Percentiles rank a stretch among this genome's conserved stretches.
Evolutionary conservation across 768 basidiomycete genomes (phyloP).

Genomic region (Rossbeevera mucosa): DNA sequence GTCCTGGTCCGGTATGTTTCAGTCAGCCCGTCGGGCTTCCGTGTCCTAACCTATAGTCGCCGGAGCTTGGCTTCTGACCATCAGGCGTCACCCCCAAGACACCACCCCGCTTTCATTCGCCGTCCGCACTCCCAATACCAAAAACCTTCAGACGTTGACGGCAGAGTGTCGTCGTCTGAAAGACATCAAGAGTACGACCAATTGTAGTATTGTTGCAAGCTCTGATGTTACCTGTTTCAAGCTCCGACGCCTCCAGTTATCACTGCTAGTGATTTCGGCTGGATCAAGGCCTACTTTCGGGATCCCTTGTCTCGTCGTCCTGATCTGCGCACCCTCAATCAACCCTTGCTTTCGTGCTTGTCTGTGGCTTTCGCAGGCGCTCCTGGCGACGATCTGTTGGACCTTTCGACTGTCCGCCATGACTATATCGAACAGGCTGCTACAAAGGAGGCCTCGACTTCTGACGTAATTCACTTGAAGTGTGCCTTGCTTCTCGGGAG

Average conservation of each 20-base stretch:
- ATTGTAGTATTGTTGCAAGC: neutral
- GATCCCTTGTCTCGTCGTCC: slow-evolving; percentile 5
- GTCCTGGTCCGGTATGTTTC: slow-evolving; percentile 35
- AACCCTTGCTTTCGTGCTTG: slow-evolving; percentile 49
- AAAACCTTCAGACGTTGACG: slow-evolving; percentile 43
- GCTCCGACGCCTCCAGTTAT: slow-evolving; percentile 1
- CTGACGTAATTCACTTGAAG: slow-evolving; percentile 24
- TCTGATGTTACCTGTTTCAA: slow-evolving; percentile 7
- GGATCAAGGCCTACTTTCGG: slow-evolving; percentile 15
- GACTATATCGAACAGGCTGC: slow-evolving; percentile 57
- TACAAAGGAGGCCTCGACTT: slow-evolving; percentile 25
- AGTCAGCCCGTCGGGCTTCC: neutral
- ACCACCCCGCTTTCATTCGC: slow-evolving; percentile 40
- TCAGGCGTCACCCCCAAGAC: slow-evolving; percentile 40
- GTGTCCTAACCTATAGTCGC: neutral
- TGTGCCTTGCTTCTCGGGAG: slow-evolving; percentile 1
- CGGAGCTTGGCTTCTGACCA: slow-evolving; percentile 51
- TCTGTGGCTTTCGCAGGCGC: slow-evolving; percentile 59
- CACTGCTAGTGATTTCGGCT: slow-evolving; percentile 18
- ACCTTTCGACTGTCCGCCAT: slow-evolving; percentile 56
- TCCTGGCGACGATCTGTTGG: slow-evolving; percentile 55
- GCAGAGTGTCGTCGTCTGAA: slow-evolving; percentile 56
- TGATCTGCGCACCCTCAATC: slow-evolving; percentile 51
- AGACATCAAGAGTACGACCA: slow-evolving; percentile 40
- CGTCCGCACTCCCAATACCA: slow-evolving; percentile 41